These are phyloP conservation scores for Rubia tinctorum DNA, from an alignment of 305 asterid genomes.

Conservation along the genomic window DNA sequence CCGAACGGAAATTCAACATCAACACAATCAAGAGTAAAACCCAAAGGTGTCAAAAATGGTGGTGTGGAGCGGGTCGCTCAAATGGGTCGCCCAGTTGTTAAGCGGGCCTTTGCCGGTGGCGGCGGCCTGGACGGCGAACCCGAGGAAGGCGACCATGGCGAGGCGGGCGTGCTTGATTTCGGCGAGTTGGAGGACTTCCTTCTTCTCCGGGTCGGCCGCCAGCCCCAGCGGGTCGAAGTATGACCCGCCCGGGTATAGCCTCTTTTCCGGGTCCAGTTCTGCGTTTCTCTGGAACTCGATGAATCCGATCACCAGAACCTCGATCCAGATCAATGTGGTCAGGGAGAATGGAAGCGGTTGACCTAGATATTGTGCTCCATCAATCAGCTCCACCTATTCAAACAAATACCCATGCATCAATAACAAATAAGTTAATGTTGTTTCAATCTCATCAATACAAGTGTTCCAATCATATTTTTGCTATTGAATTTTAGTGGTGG, in stretches of 20 bases:
- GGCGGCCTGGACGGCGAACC: slow-evolving; percentile 94
- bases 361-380: slow-evolving; percentile 89
- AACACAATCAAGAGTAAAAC: slow-evolving; percentile 36
- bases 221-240: slow-evolving; percentile 90
- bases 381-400: slow-evolving; percentile 75
- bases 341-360: slow-evolving; percentile 93
- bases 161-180: slow-evolving; percentile 99
- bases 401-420: background rate
- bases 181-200: slow-evolving; percentile 75
- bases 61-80: slow-evolving; percentile 99
- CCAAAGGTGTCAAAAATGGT: slow-evolving; percentile 91
- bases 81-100: slow-evolving; percentile 97
- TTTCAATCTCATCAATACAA: no score
- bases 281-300: slow-evolving; percentile 95
- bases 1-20: background rate
- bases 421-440: no score
- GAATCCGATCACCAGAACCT: slow-evolving; percentile 77
- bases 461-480: no score
- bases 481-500: no score
- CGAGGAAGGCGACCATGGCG: slow-evolving; percentile 91
- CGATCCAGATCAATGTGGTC: slow-evolving; percentile 82
- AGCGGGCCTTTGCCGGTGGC: slow-evolving; percentile 99
- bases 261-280: slow-evolving; percentile 93
- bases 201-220: slow-evolving; percentile 95
- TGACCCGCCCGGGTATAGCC: slow-evolving; percentile 90